Percentiles rank a stretch among this genome's conserved stretches.
These are phyloP conservation scores for Pleurotus tuber-regium DNA, from an alignment of 768 basidiomycete genomes.

Conservation along the genomic window DNA sequence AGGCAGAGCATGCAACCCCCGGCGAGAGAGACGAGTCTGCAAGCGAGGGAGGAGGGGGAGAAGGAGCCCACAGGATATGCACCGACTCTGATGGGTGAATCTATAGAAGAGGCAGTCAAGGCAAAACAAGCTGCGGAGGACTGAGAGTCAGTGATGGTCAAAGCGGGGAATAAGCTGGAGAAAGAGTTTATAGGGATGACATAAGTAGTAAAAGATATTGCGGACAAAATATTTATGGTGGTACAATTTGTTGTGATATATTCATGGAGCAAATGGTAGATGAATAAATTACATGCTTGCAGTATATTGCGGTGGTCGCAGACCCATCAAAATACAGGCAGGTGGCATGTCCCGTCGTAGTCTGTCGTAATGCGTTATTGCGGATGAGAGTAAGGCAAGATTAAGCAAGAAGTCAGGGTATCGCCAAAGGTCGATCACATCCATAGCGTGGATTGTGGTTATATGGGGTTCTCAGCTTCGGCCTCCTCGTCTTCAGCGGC, in stretches of 20 bases:
- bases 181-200: too few relatives aligned
- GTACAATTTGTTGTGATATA: not conserved
- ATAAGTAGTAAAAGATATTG: too few relatives aligned
- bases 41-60: not conserved
- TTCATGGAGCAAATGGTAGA: not conserved
- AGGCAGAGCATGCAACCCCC: not conserved
- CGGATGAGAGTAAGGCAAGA: not conserved
- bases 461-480: not conserved
- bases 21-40: constrained; percentile 1
- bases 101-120: not conserved
- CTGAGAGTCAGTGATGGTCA: not conserved
- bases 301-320: too few relatives aligned
- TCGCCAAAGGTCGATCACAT: not conserved
- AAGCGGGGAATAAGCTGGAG: not conserved
- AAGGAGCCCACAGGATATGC: not conserved
- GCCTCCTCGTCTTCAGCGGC: constrained; percentile 9
- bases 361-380: too few relatives aligned
- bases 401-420: not conserved
- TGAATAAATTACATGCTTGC: too few relatives aligned
- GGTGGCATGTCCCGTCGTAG: too few relatives aligned
- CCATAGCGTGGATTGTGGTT: not conserved
- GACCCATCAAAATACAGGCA: too few relatives aligned
- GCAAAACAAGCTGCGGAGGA: constrained; percentile 3
- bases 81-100: not conserved
- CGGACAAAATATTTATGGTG: too few relatives aligned